Evolutionary conservation across 305 asterid genomes (phyloP), one percentile per base, ranked within the genome.

Genomic region (Petunia hybrid): DNA sequence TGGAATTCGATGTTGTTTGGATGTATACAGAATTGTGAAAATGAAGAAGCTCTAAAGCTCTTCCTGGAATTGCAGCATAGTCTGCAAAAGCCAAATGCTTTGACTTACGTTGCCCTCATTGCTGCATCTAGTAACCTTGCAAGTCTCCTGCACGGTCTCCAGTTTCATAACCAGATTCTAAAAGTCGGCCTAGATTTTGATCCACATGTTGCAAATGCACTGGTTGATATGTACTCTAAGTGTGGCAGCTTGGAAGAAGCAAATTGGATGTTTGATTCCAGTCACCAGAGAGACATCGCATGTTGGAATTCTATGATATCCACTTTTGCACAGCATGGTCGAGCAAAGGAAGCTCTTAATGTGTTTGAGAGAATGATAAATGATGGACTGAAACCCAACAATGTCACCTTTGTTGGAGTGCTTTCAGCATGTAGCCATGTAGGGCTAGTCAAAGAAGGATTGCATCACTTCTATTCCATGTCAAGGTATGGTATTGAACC

Each of bases 1-100:
- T 89, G 92, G 92, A 89, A 89, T 22, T 61, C 89, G 56, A 89
- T 89, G 89, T 61, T 88, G 57, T 84, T 74, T 48, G 91, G 91
- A 35, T 88, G 82, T 43, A 61, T 80, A 22, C 82, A 76, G 8
- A 83, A 45, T 62, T 80, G 83, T 31, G 81, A 82, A 83, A 86
- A 81, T 64, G 89, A 88, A 82, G 86, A 77, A 57, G 88, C 90
- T 66, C 67, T 86, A 60, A 76, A 60, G 79, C 87, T 89, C 39
- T 89, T 74, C 87, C 53, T 80, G 53, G 66, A 82, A 53, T 78
- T 89, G 61, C 79, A 5, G 75, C 84, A 69, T 7, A 48, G 43
- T 16, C 48, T 51, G 70, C 81, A 80, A 66, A 66, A 63, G 64
- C 85, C 91, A 65, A 88, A 88, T 8, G 68, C 46, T 9, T 76